Conservation (phyloP, 331 rosid species). For the Malus hybrid region DNA sequence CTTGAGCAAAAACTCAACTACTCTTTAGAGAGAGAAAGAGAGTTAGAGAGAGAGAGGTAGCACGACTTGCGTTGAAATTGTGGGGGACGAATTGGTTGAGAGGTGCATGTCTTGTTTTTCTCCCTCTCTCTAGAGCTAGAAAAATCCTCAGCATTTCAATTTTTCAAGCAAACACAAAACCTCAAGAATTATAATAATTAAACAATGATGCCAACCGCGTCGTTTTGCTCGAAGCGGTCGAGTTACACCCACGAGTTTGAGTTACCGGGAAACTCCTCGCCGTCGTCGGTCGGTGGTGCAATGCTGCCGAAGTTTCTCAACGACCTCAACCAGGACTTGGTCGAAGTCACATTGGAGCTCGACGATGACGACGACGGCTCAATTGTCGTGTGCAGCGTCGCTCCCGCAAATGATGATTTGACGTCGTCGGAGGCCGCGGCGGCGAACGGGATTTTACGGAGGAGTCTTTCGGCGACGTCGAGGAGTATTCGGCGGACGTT, state of each 20-base stretch:
- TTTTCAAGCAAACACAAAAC: neutral
- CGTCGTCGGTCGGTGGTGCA: slow-evolving; percentile 31
- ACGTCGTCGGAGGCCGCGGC: neutral
- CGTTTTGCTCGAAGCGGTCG: slow-evolving; percentile 26
- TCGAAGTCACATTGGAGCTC: slow-evolving; percentile 70
- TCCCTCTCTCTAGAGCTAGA: neutral
- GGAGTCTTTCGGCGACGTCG: slow-evolving; percentile 31
- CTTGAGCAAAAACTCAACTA: slow-evolving; percentile 29
- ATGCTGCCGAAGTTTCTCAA: slow-evolving; percentile 76
- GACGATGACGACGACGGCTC: slow-evolving; percentile 52
- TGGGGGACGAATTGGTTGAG: slow-evolving; percentile 62
- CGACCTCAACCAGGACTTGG: slow-evolving; percentile 59
- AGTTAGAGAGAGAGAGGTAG: neutral
- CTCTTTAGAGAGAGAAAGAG: slow-evolving; percentile 14
- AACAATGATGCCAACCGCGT: slow-evolving; percentile 27
- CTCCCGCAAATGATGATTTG: slow-evolving; percentile 15
- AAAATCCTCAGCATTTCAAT: neutral
- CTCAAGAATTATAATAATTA: neutral
- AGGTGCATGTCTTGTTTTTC: slow-evolving; percentile 64
- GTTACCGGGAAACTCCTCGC: slow-evolving; percentile 7
- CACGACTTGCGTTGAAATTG: slow-evolving; percentile 57
- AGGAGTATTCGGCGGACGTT: slow-evolving; percentile 50
- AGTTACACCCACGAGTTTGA: slow-evolving; percentile 28
- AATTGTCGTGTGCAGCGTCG: slow-evolving; percentile 52
- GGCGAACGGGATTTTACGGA: neutral